Base-by-base conservation (phyloP, 164 flowering plant genomes). In the Vitis labrusca region DNA sequence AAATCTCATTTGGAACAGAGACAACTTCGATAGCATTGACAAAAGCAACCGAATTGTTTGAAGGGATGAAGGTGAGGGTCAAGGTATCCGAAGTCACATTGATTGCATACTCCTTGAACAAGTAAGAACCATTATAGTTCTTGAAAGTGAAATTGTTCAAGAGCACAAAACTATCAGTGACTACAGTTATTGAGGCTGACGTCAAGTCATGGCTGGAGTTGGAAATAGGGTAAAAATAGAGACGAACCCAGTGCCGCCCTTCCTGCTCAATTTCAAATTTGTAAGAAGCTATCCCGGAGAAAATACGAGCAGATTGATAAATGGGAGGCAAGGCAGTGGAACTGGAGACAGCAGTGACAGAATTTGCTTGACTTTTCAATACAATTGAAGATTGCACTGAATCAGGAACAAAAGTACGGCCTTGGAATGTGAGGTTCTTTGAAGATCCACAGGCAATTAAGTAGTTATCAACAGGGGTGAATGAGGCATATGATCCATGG, bases 21-120 rank as follows among this genome's bases (percentile, higher is more conserved):
- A 89, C 89, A 66, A 93, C 95, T 74, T 91, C 97, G 69, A 93
- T 84, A 4, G 89, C 98, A 80, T 93, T 93, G 14, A 91, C 83
- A 70, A 91, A 93, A 0, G 89, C 81, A 47, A 88, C 78, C 2
- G 97, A 91, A 61, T 77, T 72, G 68, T 87, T 86, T 8, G 84
- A 76, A n/a, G 97, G 92, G 66, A 90, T 79, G 77, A 93, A 86
- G 30, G 77, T 78, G 37, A 93, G 67, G 23, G 75, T 63, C 76
- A 91, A 78, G 56, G 75, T 65, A 73, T 81, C 76, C 0, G 88
- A 78, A 55, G 87, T 88, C 69, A 90, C 89, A 74, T 90, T 89
- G 76, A 93, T 64, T 29, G 82, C 74, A 67, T 81, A 93, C 83
- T 93, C 98, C 78, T 84, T 93, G 65, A 83, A 81, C 68, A 91